phyloP scores from a whole-genome alignment of 768 basidiomycete species.

The Auriscalpium vulgare region DNA sequence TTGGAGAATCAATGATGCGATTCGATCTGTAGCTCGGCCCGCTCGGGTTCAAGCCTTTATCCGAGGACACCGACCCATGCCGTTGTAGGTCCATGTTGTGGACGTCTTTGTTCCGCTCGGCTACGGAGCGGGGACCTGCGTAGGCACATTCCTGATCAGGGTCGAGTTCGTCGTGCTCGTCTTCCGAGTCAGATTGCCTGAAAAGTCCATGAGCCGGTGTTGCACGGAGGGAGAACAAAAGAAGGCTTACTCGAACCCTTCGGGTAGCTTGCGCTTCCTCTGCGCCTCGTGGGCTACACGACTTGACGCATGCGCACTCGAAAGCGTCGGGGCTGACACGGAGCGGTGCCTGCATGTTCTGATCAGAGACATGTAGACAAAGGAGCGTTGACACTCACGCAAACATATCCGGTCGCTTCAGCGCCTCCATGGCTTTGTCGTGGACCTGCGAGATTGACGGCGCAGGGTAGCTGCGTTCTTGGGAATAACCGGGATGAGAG shows the following conservation, averaged over 20 bases:
- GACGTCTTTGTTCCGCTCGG: background rate
- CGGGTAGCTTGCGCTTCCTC: background rate
- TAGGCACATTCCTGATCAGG: background rate
- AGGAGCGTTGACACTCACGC: background rate
- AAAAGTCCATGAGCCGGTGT: no score
- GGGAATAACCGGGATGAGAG: background rate
- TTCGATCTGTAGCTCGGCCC: background rate
- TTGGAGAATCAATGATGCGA: background rate
- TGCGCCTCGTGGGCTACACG: background rate
- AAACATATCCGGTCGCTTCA: background rate
- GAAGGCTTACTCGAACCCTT: background rate
- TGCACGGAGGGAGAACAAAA: background rate
- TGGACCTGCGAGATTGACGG: background rate
- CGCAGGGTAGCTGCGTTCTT: background rate
- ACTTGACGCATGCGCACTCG: no score
- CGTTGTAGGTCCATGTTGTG: background rate
- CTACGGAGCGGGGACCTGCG: background rate
- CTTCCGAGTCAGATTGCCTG: background rate
- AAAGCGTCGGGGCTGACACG: background rate
- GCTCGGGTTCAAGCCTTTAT: background rate
- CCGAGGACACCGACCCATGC: background rate
- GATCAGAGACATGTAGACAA: background rate
- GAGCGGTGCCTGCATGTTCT: background rate
- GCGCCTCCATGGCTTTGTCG: background rate
- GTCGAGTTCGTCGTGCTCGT: background rate